These are phyloP conservation scores for Penicillium sclerotiorum DNA, from an alignment of 2,329 filamentous ascomycete species.

Conservation along the genomic window DNA sequence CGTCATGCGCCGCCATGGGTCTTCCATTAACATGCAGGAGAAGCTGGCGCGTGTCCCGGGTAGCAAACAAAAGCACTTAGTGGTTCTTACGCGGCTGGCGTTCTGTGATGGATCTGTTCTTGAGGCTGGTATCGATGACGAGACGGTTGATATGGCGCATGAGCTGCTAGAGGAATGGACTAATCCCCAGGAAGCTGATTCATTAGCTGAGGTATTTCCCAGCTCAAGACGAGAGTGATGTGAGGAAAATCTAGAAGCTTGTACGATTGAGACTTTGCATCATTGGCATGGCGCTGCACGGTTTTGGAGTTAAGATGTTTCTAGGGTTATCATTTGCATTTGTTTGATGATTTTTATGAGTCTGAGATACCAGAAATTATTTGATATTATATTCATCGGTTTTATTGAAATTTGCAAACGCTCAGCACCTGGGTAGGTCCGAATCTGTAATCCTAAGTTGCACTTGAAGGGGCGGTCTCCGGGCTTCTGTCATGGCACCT, in stretches of 20 bases:
- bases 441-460: too few species aligned
- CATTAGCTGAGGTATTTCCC: slow-evolving; percentile 53
- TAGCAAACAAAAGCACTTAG: slow-evolving; percentile 77
- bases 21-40: slow-evolving; percentile 66
- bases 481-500: too few species aligned
- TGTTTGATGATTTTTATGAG: slow-evolving; percentile 12
- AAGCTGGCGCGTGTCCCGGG: slow-evolving; percentile 72
- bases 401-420: too few species aligned
- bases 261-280: slow-evolving; percentile 17
- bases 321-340: slow-evolving; percentile 3
- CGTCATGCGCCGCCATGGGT: slow-evolving; percentile 62
- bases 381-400: not conserved
- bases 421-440: too few species aligned
- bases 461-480: too few species aligned
- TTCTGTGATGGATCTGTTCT: slow-evolving; percentile 80
- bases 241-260: slow-evolving; percentile 2
- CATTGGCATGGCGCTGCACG: slow-evolving; percentile 8
- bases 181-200: slow-evolving; percentile 76
- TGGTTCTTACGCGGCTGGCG: slow-evolving; percentile 79
- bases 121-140: slow-evolving; percentile 74
- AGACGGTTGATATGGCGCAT: slow-evolving; percentile 79
- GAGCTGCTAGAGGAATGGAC: slow-evolving; percentile 78
- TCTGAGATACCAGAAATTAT: slow-evolving; percentile 12
- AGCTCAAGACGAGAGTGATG: slow-evolving; percentile 34
- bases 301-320: slow-evolving; percentile 13